These are phyloP conservation scores for Acrodontium crateriforme DNA, from an alignment of 2,329 filamentous ascomycete genomes.

Conservation along the genomic window DNA sequence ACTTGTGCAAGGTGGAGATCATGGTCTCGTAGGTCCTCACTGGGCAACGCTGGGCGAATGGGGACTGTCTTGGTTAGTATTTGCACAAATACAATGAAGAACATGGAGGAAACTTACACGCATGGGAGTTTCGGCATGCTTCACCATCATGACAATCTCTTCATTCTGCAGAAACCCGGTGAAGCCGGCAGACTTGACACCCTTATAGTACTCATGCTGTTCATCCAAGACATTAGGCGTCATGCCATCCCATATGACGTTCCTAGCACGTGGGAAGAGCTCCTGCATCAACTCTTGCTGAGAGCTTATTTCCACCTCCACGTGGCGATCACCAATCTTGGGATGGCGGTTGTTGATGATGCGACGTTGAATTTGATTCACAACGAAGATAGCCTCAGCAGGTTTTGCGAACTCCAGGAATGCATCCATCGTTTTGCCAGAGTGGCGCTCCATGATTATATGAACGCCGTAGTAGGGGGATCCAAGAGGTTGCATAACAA, in stretches of 20 bases:
- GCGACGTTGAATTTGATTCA: conserved; percentile 25
- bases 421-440: conserved; percentile 43
- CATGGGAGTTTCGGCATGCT: conserved; percentile 35
- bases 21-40: conserved; percentile 41
- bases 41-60: conserved; percentile 34
- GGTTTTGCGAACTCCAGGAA: conserved; percentile 34
- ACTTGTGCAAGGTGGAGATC: conserved; percentile 40
- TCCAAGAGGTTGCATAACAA: conserved; percentile 20
- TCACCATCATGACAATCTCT: conserved; percentile 33
- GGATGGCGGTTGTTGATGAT: conserved; percentile 25
- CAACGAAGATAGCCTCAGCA: conserved; percentile 26
- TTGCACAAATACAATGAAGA: conserved; percentile 1
- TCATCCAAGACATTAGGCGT: conserved; percentile 21
- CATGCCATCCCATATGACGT: conserved; percentile 31
- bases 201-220: conserved; percentile 30
- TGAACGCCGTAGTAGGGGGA: conserved; percentile 34
- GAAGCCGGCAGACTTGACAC: conserved; percentile 36
- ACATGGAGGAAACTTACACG: conserved; percentile 27
- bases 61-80: conserved; percentile 25
- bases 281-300: conserved; percentile 37
- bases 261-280: conserved; percentile 39
- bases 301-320: conserved; percentile 32
- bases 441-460: conserved; percentile 44
- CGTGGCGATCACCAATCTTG: conserved; percentile 34
- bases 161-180: conserved; percentile 37